A percentile compares a stretch with the other conserved stretches of the same genome.
Conservation (phyloP, 2,329 filamentous ascomycete species). For the Epichloe uncinata region DNA sequence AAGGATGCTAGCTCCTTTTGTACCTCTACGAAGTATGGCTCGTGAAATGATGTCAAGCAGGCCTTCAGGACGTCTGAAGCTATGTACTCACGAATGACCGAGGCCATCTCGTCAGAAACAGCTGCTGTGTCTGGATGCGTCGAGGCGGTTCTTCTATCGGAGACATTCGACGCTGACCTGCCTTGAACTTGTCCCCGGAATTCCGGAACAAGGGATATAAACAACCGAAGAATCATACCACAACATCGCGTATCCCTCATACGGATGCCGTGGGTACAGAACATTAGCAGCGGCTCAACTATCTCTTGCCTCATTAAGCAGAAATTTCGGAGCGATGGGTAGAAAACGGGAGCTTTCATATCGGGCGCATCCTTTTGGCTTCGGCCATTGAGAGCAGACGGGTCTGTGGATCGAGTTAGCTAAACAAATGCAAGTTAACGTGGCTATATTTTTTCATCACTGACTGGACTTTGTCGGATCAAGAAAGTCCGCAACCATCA, state of each 20-base stretch:
- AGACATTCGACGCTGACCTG: constrained; percentile 7
- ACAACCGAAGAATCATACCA: constrained; percentile 71
- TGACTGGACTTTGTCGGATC: constrained; percentile 58
- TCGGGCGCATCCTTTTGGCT: background rate
- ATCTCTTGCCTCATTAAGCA: constrained; percentile 66
- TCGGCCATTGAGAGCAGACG: background rate
- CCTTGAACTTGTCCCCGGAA: constrained; percentile 35
- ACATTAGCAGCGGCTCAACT: constrained; percentile 78
- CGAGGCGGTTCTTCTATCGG: constrained; percentile 15
- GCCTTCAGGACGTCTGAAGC: constrained; percentile 79
- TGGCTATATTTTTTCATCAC: constrained; percentile 12
- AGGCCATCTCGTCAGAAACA: constrained; percentile 39
- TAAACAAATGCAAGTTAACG: background rate
- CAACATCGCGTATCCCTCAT: constrained; percentile 87
- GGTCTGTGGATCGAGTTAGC: constrained; percentile 3
- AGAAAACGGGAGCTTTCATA: constrained; percentile 18
- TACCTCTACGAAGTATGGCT: constrained; percentile 91
- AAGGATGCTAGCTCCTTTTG: constrained; percentile 83
- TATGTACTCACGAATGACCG: constrained; percentile 77
- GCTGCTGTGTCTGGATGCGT: constrained; percentile 26
- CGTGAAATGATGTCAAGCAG: constrained; percentile 80
- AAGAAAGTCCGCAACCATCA: constrained; percentile 81
- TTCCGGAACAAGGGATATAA: constrained; percentile 71
- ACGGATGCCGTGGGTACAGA: constrained; percentile 79
- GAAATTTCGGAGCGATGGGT: constrained; percentile 61